Conservation (phyloP, 257 asterid genomes). For the Ilex aquifolium region DNA sequence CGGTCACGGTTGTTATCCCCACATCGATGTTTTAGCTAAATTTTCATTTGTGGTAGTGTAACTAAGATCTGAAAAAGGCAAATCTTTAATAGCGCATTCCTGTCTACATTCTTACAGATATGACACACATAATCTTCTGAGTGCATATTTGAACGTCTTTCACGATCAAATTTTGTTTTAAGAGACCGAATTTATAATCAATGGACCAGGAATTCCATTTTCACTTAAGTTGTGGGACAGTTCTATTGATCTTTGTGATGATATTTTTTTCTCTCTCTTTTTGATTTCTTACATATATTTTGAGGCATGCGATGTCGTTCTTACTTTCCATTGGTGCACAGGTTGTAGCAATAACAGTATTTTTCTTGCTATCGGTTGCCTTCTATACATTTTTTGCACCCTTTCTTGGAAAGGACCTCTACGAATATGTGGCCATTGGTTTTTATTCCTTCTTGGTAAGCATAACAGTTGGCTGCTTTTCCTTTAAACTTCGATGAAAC, state of each 20-base stretch:
- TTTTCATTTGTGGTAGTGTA: too few species aligned
- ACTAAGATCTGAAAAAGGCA: neutral
- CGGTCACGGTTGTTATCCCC: neutral
- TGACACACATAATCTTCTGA: neutral
- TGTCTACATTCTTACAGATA: too few species aligned
- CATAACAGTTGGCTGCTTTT: constrained; percentile 12
- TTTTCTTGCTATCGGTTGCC: constrained; percentile 83
- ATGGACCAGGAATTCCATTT: too few species aligned
- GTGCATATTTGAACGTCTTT: too few species aligned
- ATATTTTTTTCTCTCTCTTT: too few species aligned
- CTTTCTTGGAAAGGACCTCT: constrained; percentile 83
- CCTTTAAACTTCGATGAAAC: neutral
- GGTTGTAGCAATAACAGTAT: constrained; percentile 99
- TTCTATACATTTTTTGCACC: constrained; percentile 98
- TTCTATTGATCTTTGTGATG: too few species aligned
- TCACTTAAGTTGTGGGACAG: too few species aligned
- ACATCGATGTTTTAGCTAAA: neutral
- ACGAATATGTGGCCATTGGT: constrained; percentile 73
- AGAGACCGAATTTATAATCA: too few species aligned
- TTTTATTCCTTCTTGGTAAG: constrained; percentile 88
- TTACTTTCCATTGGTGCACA: constrained; percentile 28
- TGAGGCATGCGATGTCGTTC: neutral
- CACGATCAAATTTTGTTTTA: too few species aligned
- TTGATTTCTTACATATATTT: neutral
- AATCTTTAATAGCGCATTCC: neutral